phyloP scores from a whole-genome alignment of 768 basidiomycete genomes.

The Naganishia kalamii region DNA sequence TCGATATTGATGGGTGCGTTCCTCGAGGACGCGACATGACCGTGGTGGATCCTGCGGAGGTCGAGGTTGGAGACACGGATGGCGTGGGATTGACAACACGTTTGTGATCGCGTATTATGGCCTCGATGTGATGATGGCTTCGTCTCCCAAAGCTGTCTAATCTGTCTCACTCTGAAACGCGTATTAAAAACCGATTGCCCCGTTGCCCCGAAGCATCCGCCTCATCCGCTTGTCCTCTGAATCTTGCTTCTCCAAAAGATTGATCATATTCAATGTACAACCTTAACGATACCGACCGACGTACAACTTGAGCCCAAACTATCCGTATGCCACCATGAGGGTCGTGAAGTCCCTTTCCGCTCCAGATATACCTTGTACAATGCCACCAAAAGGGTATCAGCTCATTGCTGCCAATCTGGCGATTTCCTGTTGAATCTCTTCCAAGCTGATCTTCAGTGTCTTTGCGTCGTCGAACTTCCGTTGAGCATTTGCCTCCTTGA shows the following conservation, averaged over 20 bases:
- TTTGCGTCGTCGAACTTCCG: slow-evolving; percentile 94
- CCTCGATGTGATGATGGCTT: too few relatives aligned
- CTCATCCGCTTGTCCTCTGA: not conserved
- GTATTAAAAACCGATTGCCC: not conserved
- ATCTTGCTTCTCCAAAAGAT: too few relatives aligned
- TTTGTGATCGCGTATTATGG: too few relatives aligned
- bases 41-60: too few relatives aligned
- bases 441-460: slow-evolving; percentile 68
- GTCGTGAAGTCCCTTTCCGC: not conserved
- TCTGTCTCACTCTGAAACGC: not conserved
- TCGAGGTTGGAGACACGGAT: too few relatives aligned
- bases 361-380: not conserved
- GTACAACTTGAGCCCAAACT: not conserved
- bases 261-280: too few relatives aligned
- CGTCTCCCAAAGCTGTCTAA: not conserved
- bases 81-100: too few relatives aligned
- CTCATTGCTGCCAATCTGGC: slow-evolving; percentile 48
- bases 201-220: not conserved
- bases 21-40: too few relatives aligned
- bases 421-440: slow-evolving; percentile 79
- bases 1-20: not conserved
- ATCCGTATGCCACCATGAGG: not conserved
- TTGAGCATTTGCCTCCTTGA: slow-evolving; percentile 80
- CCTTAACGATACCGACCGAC: too few relatives aligned
- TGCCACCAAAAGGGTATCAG: not conserved